Conservation (phyloP, 768 basidiomycete species). For the Pisolithus sp. region DNA sequence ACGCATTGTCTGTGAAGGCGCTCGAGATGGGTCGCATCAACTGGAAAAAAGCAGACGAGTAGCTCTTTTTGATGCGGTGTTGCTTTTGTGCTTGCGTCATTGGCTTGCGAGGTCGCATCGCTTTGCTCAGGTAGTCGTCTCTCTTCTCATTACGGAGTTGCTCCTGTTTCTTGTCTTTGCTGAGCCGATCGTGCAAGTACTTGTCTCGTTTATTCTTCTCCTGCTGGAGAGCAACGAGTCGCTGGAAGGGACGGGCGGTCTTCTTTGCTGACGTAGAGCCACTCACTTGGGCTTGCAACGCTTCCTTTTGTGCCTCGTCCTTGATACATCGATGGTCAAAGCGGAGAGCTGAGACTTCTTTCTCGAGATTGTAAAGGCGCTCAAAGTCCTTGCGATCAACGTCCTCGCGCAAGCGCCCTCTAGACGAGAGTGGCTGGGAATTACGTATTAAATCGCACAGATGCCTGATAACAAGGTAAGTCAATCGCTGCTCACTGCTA, state of each 20-base stretch:
- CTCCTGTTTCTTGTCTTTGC: slow-evolving; percentile 72
- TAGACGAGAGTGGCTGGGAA: slow-evolving; percentile 38
- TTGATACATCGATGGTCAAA: slow-evolving; percentile 70
- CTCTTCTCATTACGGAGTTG: slow-evolving; percentile 66
- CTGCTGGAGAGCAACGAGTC: slow-evolving; percentile 55
- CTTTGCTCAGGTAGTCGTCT: slow-evolving; percentile 68
- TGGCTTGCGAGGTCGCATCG: slow-evolving; percentile 56
- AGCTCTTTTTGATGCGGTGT: slow-evolving; percentile 83
- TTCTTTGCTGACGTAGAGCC: slow-evolving; percentile 48
- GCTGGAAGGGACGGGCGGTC: slow-evolving; percentile 58
- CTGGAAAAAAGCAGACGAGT: slow-evolving; percentile 74
- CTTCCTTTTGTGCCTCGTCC: slow-evolving; percentile 71
- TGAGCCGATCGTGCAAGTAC: slow-evolving; percentile 57
- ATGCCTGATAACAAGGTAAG: slow-evolving; percentile 38
- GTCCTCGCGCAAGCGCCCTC: slow-evolving; percentile 46
- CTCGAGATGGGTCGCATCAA: slow-evolving; percentile 88
- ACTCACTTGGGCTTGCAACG: slow-evolving; percentile 35
- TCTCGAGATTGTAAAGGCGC: slow-evolving; percentile 69
- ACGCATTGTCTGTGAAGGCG: slow-evolving; percentile 66
- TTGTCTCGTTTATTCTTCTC: slow-evolving; percentile 82
- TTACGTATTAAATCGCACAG: slow-evolving; percentile 59
- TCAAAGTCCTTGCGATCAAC: slow-evolving; percentile 64
- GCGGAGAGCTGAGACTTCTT: slow-evolving; percentile 51
- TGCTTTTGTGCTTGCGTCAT: slow-evolving; percentile 56
- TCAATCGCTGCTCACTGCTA: slow-evolving; percentile 7